Evolutionary conservation across 352 stramenopile genomes (phyloP).

Genomic region (Phytophthora chlamydospora): DNA sequence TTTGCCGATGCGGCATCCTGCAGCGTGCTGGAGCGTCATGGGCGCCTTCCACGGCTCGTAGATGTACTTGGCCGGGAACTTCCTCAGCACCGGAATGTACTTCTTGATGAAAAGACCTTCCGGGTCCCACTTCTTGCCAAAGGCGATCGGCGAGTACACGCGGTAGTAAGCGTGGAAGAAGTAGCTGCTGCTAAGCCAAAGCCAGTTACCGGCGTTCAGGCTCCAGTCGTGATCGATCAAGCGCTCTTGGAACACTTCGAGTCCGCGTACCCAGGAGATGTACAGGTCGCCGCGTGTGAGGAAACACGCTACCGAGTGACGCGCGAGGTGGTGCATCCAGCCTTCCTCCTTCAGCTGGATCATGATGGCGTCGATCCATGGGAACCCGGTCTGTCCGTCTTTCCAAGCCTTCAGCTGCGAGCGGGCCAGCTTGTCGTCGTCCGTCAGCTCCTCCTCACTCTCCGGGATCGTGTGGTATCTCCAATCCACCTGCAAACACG

Average conservation of each 20-base stretch:
- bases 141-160: slow-evolving; percentile 94
- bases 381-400: slow-evolving; percentile 95
- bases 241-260: slow-evolving; percentile 91
- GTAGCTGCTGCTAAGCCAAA: slow-evolving; percentile 94
- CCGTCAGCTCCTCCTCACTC: slow-evolving; percentile 52
- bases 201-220: slow-evolving; percentile 98
- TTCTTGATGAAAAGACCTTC: slow-evolving; percentile 92
- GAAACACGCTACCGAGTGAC: slow-evolving; percentile 98
- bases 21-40: slow-evolving; percentile 78
- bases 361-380: slow-evolving; percentile 98
- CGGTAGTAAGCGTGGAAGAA: slow-evolving; percentile 99
- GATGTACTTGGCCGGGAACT: slow-evolving; percentile 96
- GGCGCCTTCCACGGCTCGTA: slow-evolving; percentile 97
- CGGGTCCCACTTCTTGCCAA: slow-evolving; percentile 96
- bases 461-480: slow-evolving; percentile 85
- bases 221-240: slow-evolving; percentile 97
- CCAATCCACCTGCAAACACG: slow-evolving; percentile 90
- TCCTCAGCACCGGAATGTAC: slow-evolving; percentile 90
- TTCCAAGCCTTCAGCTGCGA: slow-evolving; percentile 94
- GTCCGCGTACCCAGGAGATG: slow-evolving; percentile 94
- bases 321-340: slow-evolving; percentile 89
- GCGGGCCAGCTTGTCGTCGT: slow-evolving; percentile 81
- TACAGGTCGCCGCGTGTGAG: slow-evolving; percentile 97
- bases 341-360: slow-evolving; percentile 90
- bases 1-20: slow-evolving; percentile 87